Evolutionary conservation across 2,329 filamentous ascomycete genomes (phyloP).

Genomic region (Cladosporium sp.): DNA sequence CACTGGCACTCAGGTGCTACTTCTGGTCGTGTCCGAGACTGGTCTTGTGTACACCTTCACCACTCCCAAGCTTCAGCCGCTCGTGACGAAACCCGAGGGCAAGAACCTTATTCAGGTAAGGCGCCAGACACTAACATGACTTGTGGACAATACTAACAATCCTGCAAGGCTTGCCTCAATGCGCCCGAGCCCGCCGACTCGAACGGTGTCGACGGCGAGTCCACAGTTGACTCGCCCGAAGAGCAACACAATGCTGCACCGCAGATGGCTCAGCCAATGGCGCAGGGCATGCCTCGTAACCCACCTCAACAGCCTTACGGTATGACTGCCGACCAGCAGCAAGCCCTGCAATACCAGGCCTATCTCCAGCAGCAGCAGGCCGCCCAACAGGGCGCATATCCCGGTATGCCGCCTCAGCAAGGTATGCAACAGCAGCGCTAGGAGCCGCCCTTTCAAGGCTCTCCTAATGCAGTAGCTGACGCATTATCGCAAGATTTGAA

Average conservation of each 20-base stretch:
- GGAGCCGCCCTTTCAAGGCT: constrained; percentile 22
- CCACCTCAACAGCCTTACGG: constrained; percentile 31
- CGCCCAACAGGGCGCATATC: constrained; percentile 38
- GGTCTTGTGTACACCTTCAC: constrained; percentile 98
- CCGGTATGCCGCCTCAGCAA: constrained; percentile 38
- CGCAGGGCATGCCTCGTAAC: constrained; percentile 33
- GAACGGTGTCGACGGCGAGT: constrained; percentile 53
- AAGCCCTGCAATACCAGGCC: constrained; percentile 42
- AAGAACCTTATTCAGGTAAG: constrained; percentile 97
- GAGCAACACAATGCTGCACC: constrained; percentile 67
- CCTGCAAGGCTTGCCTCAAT: constrained; percentile 84
- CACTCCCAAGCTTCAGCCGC: constrained; percentile 94
- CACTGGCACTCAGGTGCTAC: constrained; percentile 93
- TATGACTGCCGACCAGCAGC: constrained; percentile 42
- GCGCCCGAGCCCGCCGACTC: constrained; percentile 88
- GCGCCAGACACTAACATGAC: constrained; percentile 15
- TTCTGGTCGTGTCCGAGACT: constrained; percentile 95
- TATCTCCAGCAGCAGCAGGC: constrained; percentile 42
- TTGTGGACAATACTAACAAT: constrained; percentile 22
- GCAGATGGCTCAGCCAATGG: constrained; percentile 38
- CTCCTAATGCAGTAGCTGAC: constrained; percentile 20
- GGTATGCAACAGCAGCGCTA: constrained; percentile 36
- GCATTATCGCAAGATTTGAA: constrained; percentile 19
- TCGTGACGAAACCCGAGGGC: constrained; percentile 97
- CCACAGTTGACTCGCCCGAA: constrained; percentile 79